Evolutionary conservation across 371 early-diverging fungal species (phyloP), one percentile per base, ranked within the genome.

Genomic region (Mortierella sp.): DNA sequence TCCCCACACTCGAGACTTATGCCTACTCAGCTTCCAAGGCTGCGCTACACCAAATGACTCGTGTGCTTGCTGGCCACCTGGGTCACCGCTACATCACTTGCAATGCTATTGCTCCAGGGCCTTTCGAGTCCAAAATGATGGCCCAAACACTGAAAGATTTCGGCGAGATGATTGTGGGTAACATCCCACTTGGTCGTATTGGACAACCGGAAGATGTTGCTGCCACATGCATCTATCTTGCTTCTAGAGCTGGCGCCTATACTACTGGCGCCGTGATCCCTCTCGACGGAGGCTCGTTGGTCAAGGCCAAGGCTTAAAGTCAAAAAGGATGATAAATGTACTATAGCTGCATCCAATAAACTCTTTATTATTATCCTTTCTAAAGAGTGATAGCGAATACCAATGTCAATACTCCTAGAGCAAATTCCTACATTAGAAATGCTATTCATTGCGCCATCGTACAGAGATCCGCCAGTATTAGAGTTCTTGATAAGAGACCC

Each of bases 81-180:
- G 94, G 90, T 24, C 62, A 65, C 65, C 86, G 89, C 28, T 72
- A 88, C 66, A 93, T 98, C 66, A 89, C 94, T 19, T 94, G 95
- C 33, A 98, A 97, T 72, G 95, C 95, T 9, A 89, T 97, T 68
- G 97, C 97, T 0, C 97, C 97, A 0, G 97, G 97, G 0, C 88
- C 95, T 6, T 98, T 96, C 84, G 91, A 92, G 63, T 92, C 92
- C 64, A 94, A 93, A 75, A 97, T 97, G 91, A 97, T 97, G 96
- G 93, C 84, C 28, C 85, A 79, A 0, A 94, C 94, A 0, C 70
- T 94, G 38, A 84, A 88, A 58, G 77, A 87, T 21, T 71, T 85
- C 84, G 88, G 90, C 15, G 91, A 92, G 40, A 72, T 67, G 13
- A 91, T 95, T 61, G 83, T 90, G 8, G 75, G 75, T 10, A 69